These are phyloP conservation scores for Taphrina populina DNA, from an alignment of 1,139 yeast species.

Conservation along the genomic window DNA sequence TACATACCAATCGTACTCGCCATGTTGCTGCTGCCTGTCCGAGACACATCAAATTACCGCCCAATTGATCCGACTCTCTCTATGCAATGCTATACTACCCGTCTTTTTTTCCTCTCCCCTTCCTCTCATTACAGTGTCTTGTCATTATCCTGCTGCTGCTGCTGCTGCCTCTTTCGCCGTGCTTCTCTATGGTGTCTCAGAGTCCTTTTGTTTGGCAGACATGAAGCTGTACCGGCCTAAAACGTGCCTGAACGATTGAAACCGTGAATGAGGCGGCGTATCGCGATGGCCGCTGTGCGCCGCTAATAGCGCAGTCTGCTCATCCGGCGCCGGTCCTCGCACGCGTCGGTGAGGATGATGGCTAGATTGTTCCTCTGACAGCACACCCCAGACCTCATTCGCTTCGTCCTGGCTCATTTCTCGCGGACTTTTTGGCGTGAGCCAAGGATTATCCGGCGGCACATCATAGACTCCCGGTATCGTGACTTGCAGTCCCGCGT, in stretches of 20 bases:
- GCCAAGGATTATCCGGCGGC: constrained; percentile 24
- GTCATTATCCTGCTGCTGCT: too few species aligned
- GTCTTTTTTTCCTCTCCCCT: too few species aligned
- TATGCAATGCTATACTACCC: too few species aligned
- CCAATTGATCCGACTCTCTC: too few species aligned
- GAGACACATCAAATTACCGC: too few species aligned
- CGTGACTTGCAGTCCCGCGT: constrained; percentile 28
- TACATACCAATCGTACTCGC: too few species aligned
- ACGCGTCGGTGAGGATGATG: too few species aligned
- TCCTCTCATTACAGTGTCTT: too few species aligned
- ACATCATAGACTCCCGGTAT: constrained; percentile 32
- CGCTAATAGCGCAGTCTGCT: constrained; percentile 12
- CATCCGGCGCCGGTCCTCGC: neutral
- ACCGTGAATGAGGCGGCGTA: constrained; percentile 2
- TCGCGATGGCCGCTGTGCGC: too few species aligned
- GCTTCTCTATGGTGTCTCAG: too few species aligned
- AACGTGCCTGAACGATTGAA: constrained; percentile 7
- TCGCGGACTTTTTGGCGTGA: constrained; percentile 23
- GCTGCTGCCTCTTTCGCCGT: too few species aligned
- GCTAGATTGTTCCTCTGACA: constrained; percentile 8
- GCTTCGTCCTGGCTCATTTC: constrained; percentile 13
- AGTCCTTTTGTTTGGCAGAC: constrained; percentile 2
- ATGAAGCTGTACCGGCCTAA: constrained; percentile 18
- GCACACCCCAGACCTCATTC: constrained; percentile 19
- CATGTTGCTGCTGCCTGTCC: too few species aligned